phyloP scores from a whole-genome alignment of 2,329 filamentous ascomycete species.

The Drechslerella stenobrocha region DNA sequence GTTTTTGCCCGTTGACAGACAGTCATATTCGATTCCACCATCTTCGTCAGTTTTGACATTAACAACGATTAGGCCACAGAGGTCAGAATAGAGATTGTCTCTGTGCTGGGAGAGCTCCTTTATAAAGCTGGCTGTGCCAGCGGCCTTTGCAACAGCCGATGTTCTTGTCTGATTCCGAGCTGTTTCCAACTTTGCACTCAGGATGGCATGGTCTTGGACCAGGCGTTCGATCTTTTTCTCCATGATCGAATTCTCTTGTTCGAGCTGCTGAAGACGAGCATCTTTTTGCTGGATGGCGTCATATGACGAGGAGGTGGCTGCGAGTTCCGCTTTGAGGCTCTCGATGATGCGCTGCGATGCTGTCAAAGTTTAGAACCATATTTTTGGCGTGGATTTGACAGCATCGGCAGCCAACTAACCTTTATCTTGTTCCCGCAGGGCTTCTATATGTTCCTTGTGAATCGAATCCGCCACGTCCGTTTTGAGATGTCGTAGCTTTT shows the following conservation, averaged over 20 bases:
- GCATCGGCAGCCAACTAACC: constrained; percentile 7
- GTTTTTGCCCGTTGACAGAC: constrained; percentile 44
- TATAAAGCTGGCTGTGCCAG: not conserved
- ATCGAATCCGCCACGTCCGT: constrained; percentile 25
- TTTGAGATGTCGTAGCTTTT: constrained; percentile 32
- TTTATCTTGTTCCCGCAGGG: constrained; percentile 30
- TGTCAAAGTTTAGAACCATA: too few species aligned
- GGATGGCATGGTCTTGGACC: constrained; percentile 37
- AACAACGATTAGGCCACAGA: constrained; percentile 40
- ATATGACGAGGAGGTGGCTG: constrained; percentile 9
- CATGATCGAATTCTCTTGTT: constrained; percentile 31
- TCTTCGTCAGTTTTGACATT: constrained; percentile 44
- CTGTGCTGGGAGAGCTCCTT: constrained; percentile 45
- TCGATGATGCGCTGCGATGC: constrained; percentile 34
- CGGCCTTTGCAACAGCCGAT: constrained; percentile 17
- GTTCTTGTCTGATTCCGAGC: constrained; percentile 34
- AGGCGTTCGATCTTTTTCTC: constrained; percentile 41
- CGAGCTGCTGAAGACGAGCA: constrained; percentile 20
- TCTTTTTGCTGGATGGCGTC: constrained; percentile 35
- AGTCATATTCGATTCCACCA: constrained; percentile 45
- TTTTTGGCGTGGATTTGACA: not conserved
- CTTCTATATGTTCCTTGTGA: constrained; percentile 21
- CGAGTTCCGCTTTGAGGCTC: constrained; percentile 30
- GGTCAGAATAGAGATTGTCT: constrained; percentile 44
- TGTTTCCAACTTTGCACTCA: constrained; percentile 41